Conservation (phyloP, 208 protist genomes). For the Dictyostelium gargantuum region DNA sequence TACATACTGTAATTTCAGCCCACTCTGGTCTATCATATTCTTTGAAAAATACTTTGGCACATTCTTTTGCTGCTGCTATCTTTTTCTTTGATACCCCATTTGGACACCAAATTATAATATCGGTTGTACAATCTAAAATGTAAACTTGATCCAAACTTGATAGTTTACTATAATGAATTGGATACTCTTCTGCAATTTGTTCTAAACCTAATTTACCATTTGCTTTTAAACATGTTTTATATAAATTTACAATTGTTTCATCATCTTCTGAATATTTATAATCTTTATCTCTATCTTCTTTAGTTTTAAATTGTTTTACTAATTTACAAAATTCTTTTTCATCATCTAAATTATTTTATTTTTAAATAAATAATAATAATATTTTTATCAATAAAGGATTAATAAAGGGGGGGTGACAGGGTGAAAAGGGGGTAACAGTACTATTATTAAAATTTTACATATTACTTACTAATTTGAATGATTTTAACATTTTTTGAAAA, state of each 20-base stretch:
- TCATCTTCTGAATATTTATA: neutral
- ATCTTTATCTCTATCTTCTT: slow-evolving; percentile 29
- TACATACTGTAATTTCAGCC: neutral
- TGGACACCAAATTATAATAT: slow-evolving; percentile 21
- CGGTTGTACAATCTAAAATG: slow-evolving; percentile 50
- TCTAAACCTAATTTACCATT: slow-evolving; percentile 40
- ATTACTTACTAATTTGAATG: too few species aligned
- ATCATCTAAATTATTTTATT: neutral
- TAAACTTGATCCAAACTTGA: neutral
- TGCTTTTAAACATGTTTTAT: neutral
- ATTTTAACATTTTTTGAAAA: neutral
- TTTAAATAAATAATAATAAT: neutral
- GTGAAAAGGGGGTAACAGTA: too few species aligned
- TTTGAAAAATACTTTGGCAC: slow-evolving; percentile 24
- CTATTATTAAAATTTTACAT: neutral
- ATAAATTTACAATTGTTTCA: slow-evolving; percentile 43
- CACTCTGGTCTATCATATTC: slow-evolving; percentile 42
- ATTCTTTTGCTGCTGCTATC: neutral
- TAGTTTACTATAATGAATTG: neutral
- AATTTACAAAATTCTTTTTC: slow-evolving; percentile 35
- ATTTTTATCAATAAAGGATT: too few species aligned
- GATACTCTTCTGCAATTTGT: slow-evolving; percentile 6
- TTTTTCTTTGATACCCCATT: neutral
- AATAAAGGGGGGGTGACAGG: too few species aligned
- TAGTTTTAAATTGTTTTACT: slow-evolving; percentile 17